These are phyloP conservation scores for Ilyonectria destructans DNA, from an alignment of 2,329 filamentous ascomycete genomes.

Conservation along the genomic window DNA sequence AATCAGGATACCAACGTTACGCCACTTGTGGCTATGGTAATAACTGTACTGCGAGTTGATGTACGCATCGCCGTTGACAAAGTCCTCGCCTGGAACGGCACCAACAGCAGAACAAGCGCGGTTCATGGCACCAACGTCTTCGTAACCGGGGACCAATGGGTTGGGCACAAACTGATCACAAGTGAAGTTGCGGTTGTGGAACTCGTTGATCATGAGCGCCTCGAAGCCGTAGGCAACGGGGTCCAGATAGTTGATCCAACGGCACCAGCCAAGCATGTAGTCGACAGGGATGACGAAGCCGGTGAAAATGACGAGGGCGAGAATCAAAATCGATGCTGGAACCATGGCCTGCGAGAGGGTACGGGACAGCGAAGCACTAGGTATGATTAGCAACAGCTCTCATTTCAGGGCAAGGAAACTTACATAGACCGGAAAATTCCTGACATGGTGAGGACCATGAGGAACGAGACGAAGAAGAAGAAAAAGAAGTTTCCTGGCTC, in stretches of 20 bases:
- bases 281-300: constrained; percentile 63
- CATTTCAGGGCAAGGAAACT: neutral
- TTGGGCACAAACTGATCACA: constrained; percentile 46
- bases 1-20: constrained; percentile 73
- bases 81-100: constrained; percentile 60
- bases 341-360: constrained; percentile 67
- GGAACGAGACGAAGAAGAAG: constrained; percentile 64
- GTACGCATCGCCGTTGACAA: constrained; percentile 65
- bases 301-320: constrained; percentile 59
- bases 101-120: constrained; percentile 66
- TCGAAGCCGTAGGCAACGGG: constrained; percentile 79
- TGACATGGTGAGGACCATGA: constrained; percentile 74
- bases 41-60: constrained; percentile 66
- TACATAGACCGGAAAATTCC: constrained; percentile 69
- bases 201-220: constrained; percentile 78
- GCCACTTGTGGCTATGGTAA: constrained; percentile 65
- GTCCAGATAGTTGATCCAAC: constrained; percentile 79
- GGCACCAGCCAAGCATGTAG: constrained; percentile 75
- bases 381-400: constrained; percentile 5
- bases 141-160: constrained; percentile 52
- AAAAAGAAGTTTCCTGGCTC: constrained; percentile 65
- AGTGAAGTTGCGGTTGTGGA: constrained; percentile 55
- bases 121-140: constrained; percentile 44
- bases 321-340: constrained; percentile 57
- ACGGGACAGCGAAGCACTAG: constrained; percentile 61